A percentile compares a stretch with the other conserved stretches of the same genome.
phyloP scores from a whole-genome alignment of 768 basidiomycete species.

The Paxillus rubicundulus region DNA sequence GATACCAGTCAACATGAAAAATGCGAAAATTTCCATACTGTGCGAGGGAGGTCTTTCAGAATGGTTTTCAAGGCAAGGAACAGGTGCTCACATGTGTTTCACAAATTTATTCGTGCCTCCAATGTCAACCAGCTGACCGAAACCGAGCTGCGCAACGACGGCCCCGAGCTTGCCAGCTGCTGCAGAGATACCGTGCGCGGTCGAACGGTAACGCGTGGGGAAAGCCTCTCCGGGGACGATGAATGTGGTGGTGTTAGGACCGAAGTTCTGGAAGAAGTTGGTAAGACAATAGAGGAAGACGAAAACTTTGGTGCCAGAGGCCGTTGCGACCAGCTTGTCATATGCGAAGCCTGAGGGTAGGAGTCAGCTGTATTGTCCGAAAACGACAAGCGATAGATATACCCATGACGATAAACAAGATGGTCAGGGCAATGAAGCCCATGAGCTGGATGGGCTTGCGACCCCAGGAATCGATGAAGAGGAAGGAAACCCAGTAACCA shows the following conservation, averaged over 20 bases:
- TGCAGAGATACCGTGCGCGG: slow-evolving; percentile 81
- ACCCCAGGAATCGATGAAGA: slow-evolving; percentile 76
- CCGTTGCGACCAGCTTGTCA: slow-evolving; percentile 49
- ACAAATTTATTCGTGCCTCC: slow-evolving; percentile 62
- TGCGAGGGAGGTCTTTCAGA: slow-evolving; percentile 2
- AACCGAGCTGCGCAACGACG: slow-evolving; percentile 76
- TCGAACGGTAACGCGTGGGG: slow-evolving; percentile 87
- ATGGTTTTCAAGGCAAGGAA: not conserved
- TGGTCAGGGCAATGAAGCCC: slow-evolving; percentile 68
- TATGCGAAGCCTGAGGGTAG: slow-evolving; percentile 58
- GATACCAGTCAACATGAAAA: slow-evolving; percentile 86
- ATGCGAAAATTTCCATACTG: slow-evolving; percentile 75
- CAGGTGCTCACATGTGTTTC: slow-evolving; percentile 59
- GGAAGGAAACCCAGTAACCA: slow-evolving; percentile 57
- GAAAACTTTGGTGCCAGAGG: slow-evolving; percentile 52
- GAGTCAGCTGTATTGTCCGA: not conserved
- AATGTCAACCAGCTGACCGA: slow-evolving; percentile 65
- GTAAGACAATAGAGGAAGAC: slow-evolving; percentile 84
- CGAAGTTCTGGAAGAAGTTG: slow-evolving; percentile 90
- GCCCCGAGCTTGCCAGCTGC: slow-evolving; percentile 84
- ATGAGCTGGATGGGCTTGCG: slow-evolving; percentile 80
- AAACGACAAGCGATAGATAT: slow-evolving; percentile 16
- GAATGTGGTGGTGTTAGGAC: slow-evolving; percentile 80
- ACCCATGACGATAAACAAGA: slow-evolving; percentile 72
- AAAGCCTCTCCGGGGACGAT: slow-evolving; percentile 79